Evolutionary conservation across 2,329 filamentous ascomycete species (phyloP).

Genomic region (Trichophyton benhamiae): DNA sequence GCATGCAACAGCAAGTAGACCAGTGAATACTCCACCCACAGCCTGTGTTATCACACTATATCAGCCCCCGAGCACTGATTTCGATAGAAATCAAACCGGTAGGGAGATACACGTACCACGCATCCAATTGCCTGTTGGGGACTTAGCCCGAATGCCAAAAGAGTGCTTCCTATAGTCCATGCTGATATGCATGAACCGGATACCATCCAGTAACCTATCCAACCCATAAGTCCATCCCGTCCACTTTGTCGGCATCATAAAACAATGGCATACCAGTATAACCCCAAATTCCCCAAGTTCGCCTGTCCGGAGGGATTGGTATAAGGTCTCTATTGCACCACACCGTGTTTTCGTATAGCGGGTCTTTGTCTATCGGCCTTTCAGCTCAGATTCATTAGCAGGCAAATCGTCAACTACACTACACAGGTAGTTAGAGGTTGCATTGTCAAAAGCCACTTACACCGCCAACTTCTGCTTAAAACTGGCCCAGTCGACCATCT

Average conservation of each 20-base stretch:
- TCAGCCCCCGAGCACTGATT: background rate
- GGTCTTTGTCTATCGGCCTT: constrained; percentile 2
- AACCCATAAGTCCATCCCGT: background rate
- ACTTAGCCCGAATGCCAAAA: constrained; percentile 19
- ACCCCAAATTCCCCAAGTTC: constrained; percentile 20
- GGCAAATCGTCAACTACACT: background rate
- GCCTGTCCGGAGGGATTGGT: constrained; percentile 19
- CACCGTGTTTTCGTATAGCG: constrained; percentile 9
- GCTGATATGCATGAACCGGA: constrained; percentile 20
- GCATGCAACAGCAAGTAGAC: constrained; percentile 25
- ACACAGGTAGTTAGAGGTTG: background rate
- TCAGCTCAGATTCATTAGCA: background rate
- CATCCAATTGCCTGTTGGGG: constrained; percentile 18
- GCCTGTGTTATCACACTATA: background rate
- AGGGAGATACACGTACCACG: constrained; percentile 11
- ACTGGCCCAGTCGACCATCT: constrained; percentile 12
- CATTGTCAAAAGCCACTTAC: background rate
- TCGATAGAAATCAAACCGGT: background rate
- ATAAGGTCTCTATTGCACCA: constrained; percentile 23
- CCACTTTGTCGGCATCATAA: background rate
- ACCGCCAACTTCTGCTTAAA: constrained; percentile 11
- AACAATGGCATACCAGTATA: constrained; percentile 15
- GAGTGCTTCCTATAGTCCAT: constrained; percentile 21
- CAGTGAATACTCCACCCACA: constrained; percentile 19
- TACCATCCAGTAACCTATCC: constrained; percentile 21